A percentile compares a stretch with the other conserved stretches of the same genome.
These are phyloP conservation scores for Kodamaea lidongshanica DNA, from an alignment of 805 yeast genomes.

Conservation along the genomic window DNA sequence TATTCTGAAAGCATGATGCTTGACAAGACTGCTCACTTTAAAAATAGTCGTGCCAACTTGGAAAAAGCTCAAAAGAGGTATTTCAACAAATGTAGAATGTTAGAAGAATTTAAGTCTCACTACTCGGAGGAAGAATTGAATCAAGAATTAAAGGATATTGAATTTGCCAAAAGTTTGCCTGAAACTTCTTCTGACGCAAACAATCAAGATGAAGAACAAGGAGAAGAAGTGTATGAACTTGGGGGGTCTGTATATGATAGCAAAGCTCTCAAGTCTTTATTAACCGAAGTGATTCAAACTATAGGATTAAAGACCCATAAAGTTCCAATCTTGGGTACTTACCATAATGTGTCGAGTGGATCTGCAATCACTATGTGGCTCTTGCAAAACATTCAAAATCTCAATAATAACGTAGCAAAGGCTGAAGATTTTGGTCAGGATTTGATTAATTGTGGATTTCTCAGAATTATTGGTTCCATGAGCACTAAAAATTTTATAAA, in stretches of 20 bases:
- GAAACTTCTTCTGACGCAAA: constrained; percentile 1
- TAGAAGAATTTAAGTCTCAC: constrained; percentile 57
- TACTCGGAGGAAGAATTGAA: constrained; percentile 39
- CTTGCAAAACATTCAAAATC: constrained; percentile 36
- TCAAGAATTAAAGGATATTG: constrained; percentile 23
- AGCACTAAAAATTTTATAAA: constrained; percentile 53
- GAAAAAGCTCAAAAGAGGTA: constrained; percentile 61
- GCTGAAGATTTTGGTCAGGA: constrained; percentile 76
- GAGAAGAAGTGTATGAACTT: constrained; percentile 23
- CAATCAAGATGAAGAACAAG: constrained; percentile 11
- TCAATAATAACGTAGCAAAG: constrained; percentile 44
- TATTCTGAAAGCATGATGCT: constrained; percentile 51
- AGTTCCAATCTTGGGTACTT: constrained; percentile 66
- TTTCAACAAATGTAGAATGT: constrained; percentile 68
- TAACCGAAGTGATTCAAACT: constrained; percentile 30
- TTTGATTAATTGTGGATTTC: constrained; percentile 52
- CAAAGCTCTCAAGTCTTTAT: constrained; percentile 28
- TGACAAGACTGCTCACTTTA: constrained; percentile 48
- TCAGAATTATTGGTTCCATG: constrained; percentile 61
- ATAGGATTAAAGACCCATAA: constrained; percentile 51
- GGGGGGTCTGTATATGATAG: constrained; percentile 27
- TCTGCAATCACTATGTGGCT: constrained; percentile 57
- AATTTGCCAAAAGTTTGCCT: constrained; percentile 9
- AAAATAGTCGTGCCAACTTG: constrained; percentile 39
- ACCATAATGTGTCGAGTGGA: constrained; percentile 57